phyloP scores from a whole-genome alignment of 352 stramenopile species.

The Globisporangium spiculum region DNA sequence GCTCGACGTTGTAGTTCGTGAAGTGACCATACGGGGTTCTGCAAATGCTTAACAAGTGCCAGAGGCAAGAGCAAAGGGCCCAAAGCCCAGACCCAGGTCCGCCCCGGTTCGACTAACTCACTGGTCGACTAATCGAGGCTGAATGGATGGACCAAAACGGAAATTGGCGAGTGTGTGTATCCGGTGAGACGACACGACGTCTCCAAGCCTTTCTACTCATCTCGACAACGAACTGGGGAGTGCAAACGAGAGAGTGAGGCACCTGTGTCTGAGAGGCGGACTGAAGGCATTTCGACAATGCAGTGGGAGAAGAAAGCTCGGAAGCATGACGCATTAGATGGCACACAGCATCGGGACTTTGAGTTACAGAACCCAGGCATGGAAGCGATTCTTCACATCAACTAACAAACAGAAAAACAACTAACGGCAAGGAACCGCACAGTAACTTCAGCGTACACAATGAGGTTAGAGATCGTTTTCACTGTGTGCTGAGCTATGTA shows the following conservation, averaged over 20 bases:
- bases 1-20: not conserved
- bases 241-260: not conserved
- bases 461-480: not conserved
- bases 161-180: not conserved
- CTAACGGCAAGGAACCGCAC: too few relatives aligned
- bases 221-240: not conserved
- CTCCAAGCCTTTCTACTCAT: not conserved
- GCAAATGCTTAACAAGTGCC: too few relatives aligned
- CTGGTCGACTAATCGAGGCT: not conserved
- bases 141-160: not conserved
- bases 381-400: not conserved
- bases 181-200: not conserved
- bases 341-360: not conserved
- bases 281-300: not conserved
- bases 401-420: not conserved
- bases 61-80: too few relatives aligned
- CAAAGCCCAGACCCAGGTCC: not conserved
- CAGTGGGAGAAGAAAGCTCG: not conserved
- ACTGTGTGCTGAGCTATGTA: not conserved
- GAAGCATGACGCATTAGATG: not conserved
- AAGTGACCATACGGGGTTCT: not conserved
- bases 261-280: not conserved
- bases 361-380: not conserved
- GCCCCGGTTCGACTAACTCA: not conserved
- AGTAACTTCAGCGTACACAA: not conserved